A percentile compares a stretch with the other conserved stretches of the same genome.
Conservation (phyloP, 73 alveolate genomes). For the Effrenium voratum region DNA sequence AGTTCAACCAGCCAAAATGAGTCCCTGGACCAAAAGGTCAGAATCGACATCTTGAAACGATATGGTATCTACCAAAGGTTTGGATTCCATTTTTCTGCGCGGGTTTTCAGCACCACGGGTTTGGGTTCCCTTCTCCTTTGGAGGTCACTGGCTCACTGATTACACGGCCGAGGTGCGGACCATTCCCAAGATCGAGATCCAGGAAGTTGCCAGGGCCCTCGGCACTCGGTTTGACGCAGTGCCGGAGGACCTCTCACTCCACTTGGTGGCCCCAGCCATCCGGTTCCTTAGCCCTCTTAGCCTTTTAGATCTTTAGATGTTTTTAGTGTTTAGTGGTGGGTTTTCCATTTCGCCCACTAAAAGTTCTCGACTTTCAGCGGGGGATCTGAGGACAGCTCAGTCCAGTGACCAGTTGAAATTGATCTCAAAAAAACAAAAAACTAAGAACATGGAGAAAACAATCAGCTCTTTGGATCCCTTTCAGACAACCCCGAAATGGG, state of each 20-base stretch:
- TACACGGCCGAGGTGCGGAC: slow-evolving; percentile 43
- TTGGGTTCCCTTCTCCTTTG: not conserved
- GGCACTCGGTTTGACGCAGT: not conserved
- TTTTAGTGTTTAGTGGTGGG: not conserved
- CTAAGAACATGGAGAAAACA: too few species aligned
- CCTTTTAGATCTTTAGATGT: not conserved
- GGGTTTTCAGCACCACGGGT: not conserved
- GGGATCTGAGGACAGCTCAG: too few species aligned
- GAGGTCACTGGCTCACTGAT: not conserved
- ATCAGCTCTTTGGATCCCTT: too few species aligned
- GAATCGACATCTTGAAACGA: not conserved
- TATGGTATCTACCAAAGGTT: not conserved
- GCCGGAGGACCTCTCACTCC: not conserved
- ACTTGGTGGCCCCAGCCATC: not conserved
- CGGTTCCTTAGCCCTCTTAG: not conserved
- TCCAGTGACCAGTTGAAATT: too few species aligned
- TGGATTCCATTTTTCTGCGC: not conserved
- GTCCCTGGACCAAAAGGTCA: not conserved
- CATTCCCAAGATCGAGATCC: slow-evolving; percentile 63
- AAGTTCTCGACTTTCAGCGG: not conserved
- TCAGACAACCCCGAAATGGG: too few species aligned
- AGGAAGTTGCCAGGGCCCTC: slow-evolving; percentile 31
- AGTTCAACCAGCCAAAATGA: too few species aligned
- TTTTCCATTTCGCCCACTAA: not conserved
- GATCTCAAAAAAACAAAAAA: too few species aligned